These are phyloP conservation scores for Neurospora sp. DNA, from an alignment of 495 filamentous ascomycete genomes.

Conservation along the genomic window DNA sequence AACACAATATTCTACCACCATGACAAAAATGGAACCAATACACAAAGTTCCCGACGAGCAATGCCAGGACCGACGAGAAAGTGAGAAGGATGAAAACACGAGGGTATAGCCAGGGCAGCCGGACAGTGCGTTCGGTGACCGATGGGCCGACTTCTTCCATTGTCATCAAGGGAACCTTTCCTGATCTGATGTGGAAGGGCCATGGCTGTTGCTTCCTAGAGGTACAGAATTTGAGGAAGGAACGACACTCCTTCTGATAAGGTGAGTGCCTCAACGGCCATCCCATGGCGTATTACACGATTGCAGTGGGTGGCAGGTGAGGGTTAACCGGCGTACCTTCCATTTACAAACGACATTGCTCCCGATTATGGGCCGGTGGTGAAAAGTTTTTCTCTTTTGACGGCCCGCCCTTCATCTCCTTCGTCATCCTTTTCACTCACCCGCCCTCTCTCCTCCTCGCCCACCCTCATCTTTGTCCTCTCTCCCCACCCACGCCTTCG, in stretches of 20 bases:
- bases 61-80: not conserved
- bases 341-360: not conserved
- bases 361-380: not conserved
- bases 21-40: not conserved
- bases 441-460: not conserved
- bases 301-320: not conserved
- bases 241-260: not conserved
- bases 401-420: not conserved
- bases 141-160: not conserved
- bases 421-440: not conserved
- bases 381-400: not conserved
- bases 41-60: not conserved
- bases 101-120: not conserved
- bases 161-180: not conserved
- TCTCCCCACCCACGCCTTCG: not conserved
- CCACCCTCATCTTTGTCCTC: not conserved
- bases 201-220: not conserved
- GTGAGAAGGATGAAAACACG: not conserved
- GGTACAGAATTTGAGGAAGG: not conserved
- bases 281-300: not conserved
- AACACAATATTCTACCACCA: not conserved
- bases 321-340: not conserved
- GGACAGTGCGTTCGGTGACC: not conserved
- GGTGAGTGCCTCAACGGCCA: not conserved
- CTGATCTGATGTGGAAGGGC: not conserved